A percentile compares a stretch with the other conserved stretches of the same genome.
phyloP scores from a whole-genome alignment of 805 yeast genomes.

The Nakazawaea ernobii region DNA sequence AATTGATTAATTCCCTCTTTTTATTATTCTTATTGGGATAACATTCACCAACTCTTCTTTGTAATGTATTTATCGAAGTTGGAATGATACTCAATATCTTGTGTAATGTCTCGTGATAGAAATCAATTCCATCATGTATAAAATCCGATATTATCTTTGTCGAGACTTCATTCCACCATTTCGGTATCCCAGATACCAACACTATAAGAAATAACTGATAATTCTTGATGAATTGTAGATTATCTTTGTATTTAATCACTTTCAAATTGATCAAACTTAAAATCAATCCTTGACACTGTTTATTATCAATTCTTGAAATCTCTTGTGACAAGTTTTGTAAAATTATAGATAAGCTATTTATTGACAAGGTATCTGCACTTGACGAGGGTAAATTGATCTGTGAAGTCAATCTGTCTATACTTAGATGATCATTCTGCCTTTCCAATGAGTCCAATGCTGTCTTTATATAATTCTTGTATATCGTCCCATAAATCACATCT shows the following conservation, averaged over 20 bases:
- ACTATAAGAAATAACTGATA: conserved; percentile 73
- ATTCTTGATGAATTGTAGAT: conserved; percentile 34
- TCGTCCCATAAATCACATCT: conserved; percentile 17
- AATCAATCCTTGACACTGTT: conserved; percentile 46
- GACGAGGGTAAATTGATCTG: conserved; percentile 50
- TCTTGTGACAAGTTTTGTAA: conserved; percentile 57
- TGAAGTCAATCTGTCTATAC: conserved; percentile 53
- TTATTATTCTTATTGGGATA: conserved; percentile 80
- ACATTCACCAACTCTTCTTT: conserved; percentile 45
- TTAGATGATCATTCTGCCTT: conserved; percentile 47
- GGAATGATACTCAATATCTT: conserved; percentile 73
- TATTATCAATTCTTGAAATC: conserved; percentile 61
- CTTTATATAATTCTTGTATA: conserved; percentile 38
- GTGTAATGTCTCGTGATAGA: conserved; percentile 62
- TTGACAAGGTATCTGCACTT: conserved; percentile 49
- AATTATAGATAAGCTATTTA: conserved; percentile 46
- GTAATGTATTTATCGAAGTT: conserved; percentile 66
- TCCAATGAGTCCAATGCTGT: conserved; percentile 70
- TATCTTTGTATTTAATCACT: conserved; percentile 49
- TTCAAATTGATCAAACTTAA: conserved; percentile 55
- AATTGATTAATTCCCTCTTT: conserved; percentile 49
- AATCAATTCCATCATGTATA: conserved; percentile 17
- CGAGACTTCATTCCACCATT: conserved; percentile 85
- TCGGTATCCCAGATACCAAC: conserved; percentile 79
- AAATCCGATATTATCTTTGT: conserved; percentile 63